Evolutionary conservation across 371 early-diverging fungal species (phyloP).

Genomic region (Mucor racemosus): DNA sequence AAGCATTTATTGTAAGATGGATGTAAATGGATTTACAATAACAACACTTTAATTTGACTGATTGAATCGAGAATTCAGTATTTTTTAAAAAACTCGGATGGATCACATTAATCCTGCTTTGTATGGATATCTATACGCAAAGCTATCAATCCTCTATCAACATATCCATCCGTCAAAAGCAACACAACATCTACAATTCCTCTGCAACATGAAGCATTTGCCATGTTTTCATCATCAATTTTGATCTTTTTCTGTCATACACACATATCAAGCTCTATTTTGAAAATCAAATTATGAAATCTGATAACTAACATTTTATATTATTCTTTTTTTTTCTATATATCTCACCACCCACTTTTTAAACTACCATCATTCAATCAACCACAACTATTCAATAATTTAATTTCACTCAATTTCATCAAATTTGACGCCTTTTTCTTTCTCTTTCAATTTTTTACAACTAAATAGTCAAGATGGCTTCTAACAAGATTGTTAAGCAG

Average conservation of each 20-base stretch:
- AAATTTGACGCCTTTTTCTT: background rate
- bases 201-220: background rate
- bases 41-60: background rate
- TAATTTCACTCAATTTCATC: no score
- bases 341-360: no score
- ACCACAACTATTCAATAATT: no score
- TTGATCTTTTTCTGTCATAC: background rate
- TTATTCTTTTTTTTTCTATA: background rate
- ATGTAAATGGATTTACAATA: background rate
- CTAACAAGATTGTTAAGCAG: slow-evolving; percentile 81
- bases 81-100: background rate
- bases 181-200: background rate
- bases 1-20: background rate
- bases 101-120: background rate
- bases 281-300: background rate
- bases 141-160: background rate
- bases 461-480: slow-evolving; percentile 49
- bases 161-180: background rate
- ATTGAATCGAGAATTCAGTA: background rate
- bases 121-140: background rate
- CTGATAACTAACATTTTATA: background rate
- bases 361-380: no score
- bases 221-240: background rate
- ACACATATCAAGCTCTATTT: background rate
- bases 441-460: background rate